Evolutionary conservation across 495 filamentous ascomycete species (phyloP), one percentile per base, ranked within the genome.

Genomic region (Tuber umbilicatum): DNA sequence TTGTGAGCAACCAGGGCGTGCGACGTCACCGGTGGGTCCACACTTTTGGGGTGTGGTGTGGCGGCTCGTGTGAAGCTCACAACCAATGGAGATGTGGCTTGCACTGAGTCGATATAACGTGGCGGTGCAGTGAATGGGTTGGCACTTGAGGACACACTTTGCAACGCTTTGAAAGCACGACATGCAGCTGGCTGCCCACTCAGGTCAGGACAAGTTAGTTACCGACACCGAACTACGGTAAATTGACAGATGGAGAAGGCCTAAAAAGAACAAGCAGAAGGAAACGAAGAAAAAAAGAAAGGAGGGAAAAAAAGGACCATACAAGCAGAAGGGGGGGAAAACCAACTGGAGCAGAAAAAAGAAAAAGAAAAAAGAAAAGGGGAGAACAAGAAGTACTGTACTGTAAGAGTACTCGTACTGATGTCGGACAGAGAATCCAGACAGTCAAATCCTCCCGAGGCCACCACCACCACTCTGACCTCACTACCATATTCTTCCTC

Each of bases 131-230:
- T 78, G 77, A 74, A 45, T 70, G 47, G 31, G 71, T 67, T 73
- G 72, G 72, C 77, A 78, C 72, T 67, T 35, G 74, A 74, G 76
- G 72, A 78, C 72, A 79, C 74, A 78, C 77, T 68, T 72, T 76
- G 71, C 74, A 78, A 47, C 55, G 55, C 27, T 64, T 64, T 35
- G 55, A 19, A 35, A 64, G 55, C 27, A 35, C 55, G 31, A 64
- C 55, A 64, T 27, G 55, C 55, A 64, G 55, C 27, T 35, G 27
- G 3, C 55, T 64, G 17, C 55, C 55, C 55, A 64, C 55, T 64
- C 55, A 64, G 69, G 69, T 31, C 35, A 40, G 43, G 68, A 45
- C 75, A 76, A 76, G 50, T 72, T 60, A 76, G 74, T 38, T 73
- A 38, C 73, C 60, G 75, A 76, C 73, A 76, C 42, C n/a, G 69